Base-by-base conservation (phyloP, 768 basidiomycete genomes). In the Suillus subaureus region DNA sequence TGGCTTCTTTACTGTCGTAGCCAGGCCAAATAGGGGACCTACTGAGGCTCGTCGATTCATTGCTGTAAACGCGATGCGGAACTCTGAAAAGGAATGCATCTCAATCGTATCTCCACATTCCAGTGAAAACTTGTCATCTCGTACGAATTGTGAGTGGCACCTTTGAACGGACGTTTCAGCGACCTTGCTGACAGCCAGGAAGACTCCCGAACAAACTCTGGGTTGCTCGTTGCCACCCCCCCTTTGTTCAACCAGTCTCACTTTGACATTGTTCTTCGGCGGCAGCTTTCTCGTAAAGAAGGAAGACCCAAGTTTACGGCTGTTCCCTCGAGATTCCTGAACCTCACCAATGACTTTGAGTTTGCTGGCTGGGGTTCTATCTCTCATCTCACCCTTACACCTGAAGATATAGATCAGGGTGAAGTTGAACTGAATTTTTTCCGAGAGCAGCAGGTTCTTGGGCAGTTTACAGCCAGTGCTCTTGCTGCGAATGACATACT, bases 331-430 rank as follows among this genome's bases (percentile, higher is more conserved):
- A 84, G 87, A 43, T 89, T 89, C 70, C 73, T 87, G 31, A 83
- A 89, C 67, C 82, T 91, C 43, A 75, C 83, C 16, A 85, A 86
- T 70, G 82, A 86, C 45, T 89, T 90, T 66, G 89, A 90, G 69
- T 92, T 92, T 69, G 85, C 90, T 1, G 90, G 89, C 4, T 90
- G 89, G 89, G 89, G 89, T 2, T 82, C 84, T 6, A 72, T 86
- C 21, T 75, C 76, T 7, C 78, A 80, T 64, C 68, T 90, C 1
- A 79, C 79, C 23, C 79, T 92, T 13, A 74, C 78, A 0, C 66
- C 63, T 1, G 79, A 83, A 5, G 85, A 90, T 55, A 69, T 79
- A 54, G 63, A 69, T 3, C 64, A 73, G 61, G 60, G 87, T 71
- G 40, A 74, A 70, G 37, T 72, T 64, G 54, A 74, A 68, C 42